phyloP scores from a whole-genome alignment of 257 asterid species.

The Coffea canephora region DNA sequence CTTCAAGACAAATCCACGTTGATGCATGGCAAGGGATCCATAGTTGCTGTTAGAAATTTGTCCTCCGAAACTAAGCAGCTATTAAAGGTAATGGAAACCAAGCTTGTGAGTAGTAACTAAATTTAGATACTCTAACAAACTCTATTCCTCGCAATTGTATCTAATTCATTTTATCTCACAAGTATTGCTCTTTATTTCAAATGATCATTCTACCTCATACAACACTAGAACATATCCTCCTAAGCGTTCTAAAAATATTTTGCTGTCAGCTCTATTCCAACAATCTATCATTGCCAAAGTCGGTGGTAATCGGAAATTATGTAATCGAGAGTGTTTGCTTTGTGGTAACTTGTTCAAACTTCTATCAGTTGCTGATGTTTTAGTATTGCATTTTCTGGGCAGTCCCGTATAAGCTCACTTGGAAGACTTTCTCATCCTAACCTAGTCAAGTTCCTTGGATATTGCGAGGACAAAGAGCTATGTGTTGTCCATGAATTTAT shows the following conservation, averaged over 20 bases:
- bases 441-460: constrained; percentile 71
- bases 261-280: not conserved
- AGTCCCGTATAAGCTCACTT: constrained; percentile 72
- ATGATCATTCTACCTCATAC: not conserved
- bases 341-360: not conserved
- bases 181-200: not conserved
- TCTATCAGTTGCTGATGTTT: not conserved
- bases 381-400: constrained; percentile 23
- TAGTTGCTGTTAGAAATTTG: constrained; percentile 69
- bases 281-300: too few relatives aligned
- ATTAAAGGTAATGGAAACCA: constrained; percentile 36
- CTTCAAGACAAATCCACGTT: constrained; percentile 44
- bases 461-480: constrained; percentile 65
- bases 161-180: not conserved
- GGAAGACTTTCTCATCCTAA: constrained; percentile 22
- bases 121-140: too few relatives aligned
- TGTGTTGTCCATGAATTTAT: constrained; percentile 73
- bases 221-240: not conserved
- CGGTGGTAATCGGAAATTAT: too few relatives aligned
- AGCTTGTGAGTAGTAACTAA: not conserved
- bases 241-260: too few relatives aligned
- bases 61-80: constrained; percentile 60
- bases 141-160: not conserved
- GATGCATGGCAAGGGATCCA: constrained; percentile 36
- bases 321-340: not conserved